Percentiles rank a stretch among this genome's conserved stretches.
Evolutionary conservation across 2,329 filamentous ascomycete species (phyloP).

Genomic region (Colletotrichum sp.): DNA sequence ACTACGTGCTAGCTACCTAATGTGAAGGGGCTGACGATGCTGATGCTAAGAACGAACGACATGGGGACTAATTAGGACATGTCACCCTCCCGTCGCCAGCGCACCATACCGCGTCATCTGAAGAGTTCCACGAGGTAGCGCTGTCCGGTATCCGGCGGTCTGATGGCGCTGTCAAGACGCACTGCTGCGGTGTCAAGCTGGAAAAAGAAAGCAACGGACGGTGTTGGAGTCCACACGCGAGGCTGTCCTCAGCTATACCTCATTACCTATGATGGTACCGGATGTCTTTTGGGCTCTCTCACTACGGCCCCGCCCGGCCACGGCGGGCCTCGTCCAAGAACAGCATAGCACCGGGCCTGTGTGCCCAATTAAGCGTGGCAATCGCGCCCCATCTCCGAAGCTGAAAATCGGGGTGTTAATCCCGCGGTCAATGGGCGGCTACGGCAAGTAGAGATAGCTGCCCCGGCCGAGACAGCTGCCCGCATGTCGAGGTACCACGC

Average conservation of each 20-base stretch:
- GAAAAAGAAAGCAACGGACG: neutral
- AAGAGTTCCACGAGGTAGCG: neutral
- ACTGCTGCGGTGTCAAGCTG: neutral
- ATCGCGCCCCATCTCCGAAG: neutral
- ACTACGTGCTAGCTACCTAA: neutral
- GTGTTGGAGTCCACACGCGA: neutral
- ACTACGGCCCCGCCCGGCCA: neutral
- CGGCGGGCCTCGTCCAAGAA: neutral
- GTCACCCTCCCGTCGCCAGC: neutral
- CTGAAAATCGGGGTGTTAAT: neutral
- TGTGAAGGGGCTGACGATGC: neutral
- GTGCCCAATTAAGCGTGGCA: neutral
- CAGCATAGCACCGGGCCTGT: neutral
- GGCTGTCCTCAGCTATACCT: neutral
- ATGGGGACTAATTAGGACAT: neutral
- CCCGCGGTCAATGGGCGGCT: neutral
- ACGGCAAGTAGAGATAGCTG: neutral
- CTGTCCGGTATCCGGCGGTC: neutral
- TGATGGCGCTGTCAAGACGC: neutral
- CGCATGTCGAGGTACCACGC: neutral
- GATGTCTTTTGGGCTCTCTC: neutral
- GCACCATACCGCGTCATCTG: neutral
- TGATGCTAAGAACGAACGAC: neutral
- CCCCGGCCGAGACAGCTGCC: neutral
- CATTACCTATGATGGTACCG: too few relatives aligned